Evolutionary conservation across 768 basidiomycete genomes (phyloP), one percentile per base, ranked within the genome.

Genomic region (Lanmaoa pseudosensibilis): DNA sequence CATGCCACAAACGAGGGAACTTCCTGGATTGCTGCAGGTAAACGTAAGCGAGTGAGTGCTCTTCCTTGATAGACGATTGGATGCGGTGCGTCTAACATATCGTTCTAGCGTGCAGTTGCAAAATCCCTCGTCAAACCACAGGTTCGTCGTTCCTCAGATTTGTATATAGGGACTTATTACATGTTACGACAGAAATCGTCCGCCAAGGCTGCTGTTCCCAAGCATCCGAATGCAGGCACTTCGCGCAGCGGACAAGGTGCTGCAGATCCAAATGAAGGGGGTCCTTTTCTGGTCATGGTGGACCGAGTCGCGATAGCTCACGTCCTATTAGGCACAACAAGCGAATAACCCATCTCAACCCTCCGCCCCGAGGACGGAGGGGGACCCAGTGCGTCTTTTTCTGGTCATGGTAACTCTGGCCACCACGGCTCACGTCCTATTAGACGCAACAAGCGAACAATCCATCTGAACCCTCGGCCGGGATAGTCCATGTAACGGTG

Each of bases 401-500:
- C 37, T 38, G 18, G 8, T 38, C 3, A 4, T 38, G 18, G 18
- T 18, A 10, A 8, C 18, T 4, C 37, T 38, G 8, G 18, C 18
- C 18, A 38, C 8, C 8, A 38, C 9, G 2, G 8, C 37, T 18
- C 74, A 69, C 70, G 75, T 78, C 58, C 62, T 78, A 6, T 36
- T 7, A 36, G 36, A 15, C 36, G 16, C 36, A 16, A 36, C 80
- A 27, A 27, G 27, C 27, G 27, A 27, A 27, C 27, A 6, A 27
- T 27, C 1, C 27, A 27, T 27, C 27, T 27, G 5, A 27, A 27
- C 27, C 27, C 27, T 6, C 4, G 27, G 1, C 27, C 4, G 27
- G 27, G 27, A 27, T 27, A 6, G 27, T 27, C 27, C 27, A 27
- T 27, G 27, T 27, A 27, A 27, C 27, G 27, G 27, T 27, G 27